phyloP scores from a whole-genome alignment of 257 asterid genomes.

The Forsythia suspensa region DNA sequence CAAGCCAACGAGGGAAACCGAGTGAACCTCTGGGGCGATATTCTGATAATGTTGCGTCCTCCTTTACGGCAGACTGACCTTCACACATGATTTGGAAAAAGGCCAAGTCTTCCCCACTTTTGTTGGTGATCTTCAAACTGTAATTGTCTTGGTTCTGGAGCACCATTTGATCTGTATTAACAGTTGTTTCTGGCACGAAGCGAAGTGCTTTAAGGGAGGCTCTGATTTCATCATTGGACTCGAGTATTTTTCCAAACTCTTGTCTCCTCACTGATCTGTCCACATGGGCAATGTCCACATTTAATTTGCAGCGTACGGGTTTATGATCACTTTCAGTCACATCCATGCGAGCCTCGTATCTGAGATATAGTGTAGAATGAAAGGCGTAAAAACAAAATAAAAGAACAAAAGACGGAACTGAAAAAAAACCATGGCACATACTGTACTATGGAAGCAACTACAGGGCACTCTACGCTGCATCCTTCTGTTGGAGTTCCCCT shows the following conservation, averaged over 20 bases:
- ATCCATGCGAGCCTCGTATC: conserved; percentile 95
- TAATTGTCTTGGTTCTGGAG: conserved; percentile 75
- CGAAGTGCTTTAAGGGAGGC: conserved; percentile 54
- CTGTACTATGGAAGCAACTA: conserved; percentile 76
- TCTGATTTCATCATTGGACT: conserved; percentile 43
- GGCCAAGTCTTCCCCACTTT: conserved; percentile 56
- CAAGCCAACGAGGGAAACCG: conserved; percentile 94
- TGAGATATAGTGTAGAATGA: conserved; percentile 18
- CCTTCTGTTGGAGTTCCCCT: conserved; percentile 50
- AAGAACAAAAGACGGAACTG: background rate
- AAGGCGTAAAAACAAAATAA: background rate
- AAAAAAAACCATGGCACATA: conserved; percentile 36
- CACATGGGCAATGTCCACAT: conserved; percentile 70
- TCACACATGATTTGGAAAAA: conserved; percentile 68
- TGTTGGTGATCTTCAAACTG: conserved; percentile 67
- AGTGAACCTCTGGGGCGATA: conserved; percentile 65
- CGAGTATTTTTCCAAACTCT: conserved; percentile 66
- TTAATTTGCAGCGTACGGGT: conserved; percentile 86
- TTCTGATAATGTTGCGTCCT: conserved; percentile 45
- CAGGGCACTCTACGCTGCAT: conserved; percentile 88
- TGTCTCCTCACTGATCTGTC: conserved; percentile 81
- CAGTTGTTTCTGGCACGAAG: conserved; percentile 59
- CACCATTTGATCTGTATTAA: conserved; percentile 48
- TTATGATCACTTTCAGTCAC: conserved; percentile 96
- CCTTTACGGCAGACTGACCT: conserved; percentile 68